Base-by-base conservation (phyloP, 2,329 filamentous ascomycete species). In the Aaosphaeria pasadenensis region DNA sequence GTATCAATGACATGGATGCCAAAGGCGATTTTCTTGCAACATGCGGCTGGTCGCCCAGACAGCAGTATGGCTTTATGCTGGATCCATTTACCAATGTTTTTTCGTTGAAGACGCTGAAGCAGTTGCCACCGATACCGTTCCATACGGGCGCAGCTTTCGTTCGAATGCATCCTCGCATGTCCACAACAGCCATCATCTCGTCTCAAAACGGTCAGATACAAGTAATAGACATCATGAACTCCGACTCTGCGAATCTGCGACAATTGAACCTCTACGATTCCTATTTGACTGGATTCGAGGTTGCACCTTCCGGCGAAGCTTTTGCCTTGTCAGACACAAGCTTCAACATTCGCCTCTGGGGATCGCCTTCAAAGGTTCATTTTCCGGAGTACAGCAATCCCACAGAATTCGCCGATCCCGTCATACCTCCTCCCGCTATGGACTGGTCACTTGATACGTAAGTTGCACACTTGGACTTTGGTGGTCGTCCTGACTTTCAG, bases 1-100 rank as follows among this genome's bases (percentile, higher is more conserved):
- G 85, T 44, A 89, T 99, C 66, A 96, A 90, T 69, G 92, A 97
- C 68, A 96, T 99, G 89, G 94, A 99, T 73, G 90, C 91, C 6
- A 89, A 94, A 64, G 89, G 94, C 63, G 92, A 97, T 68, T 94
- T 94, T 57, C 84, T 99, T 46, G 88, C 97, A 24, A 97, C 94
- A 4, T 99, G 94, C 69, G 94, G 94, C 33, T 95, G 89, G 71
- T 95, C 92, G 1, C 81, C 90, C 28, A 84, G 92, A 56, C 90
- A 91, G 62, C 79, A 89, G 56, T 83, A 86, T 33, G 84, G 84
- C 38, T 88, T 88, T 54, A 91, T 95, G 75, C 82, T 95, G 32
- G 94, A 99, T 64, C 89, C 91, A 0, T 85, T 97, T 49, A 89
- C 96, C 50, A 95, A 96, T 59, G 91, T 97, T 32, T 97, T 95